Conservation (phyloP, 768 basidiomycete genomes). For the Lactifluus echinatus region DNA sequence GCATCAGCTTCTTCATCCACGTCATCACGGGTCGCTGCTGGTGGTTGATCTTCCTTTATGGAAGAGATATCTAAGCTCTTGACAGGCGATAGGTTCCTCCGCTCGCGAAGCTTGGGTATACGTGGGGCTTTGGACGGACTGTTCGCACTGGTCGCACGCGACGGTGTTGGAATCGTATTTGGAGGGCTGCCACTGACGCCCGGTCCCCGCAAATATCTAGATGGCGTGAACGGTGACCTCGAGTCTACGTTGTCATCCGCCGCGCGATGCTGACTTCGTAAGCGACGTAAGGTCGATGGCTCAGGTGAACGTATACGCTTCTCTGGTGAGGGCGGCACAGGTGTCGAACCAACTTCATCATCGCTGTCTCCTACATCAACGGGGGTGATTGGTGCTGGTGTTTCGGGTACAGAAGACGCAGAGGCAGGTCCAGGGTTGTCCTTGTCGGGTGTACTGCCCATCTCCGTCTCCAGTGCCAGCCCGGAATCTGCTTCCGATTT, state of each 20-base stretch:
- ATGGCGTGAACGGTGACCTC: constrained; percentile 7
- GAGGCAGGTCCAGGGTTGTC: constrained; percentile 10
- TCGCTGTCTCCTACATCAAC: constrained; percentile 7
- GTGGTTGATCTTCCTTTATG: constrained; percentile 18
- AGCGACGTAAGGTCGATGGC: constrained; percentile 6
- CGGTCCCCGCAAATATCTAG: constrained; percentile 15
- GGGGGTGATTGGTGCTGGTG: constrained; percentile 15
- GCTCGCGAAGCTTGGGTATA: constrained; percentile 1
- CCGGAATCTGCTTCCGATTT: constrained; percentile 22
- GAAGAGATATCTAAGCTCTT: constrained; percentile 12
- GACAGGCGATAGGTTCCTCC: not conserved
- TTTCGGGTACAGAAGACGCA: constrained; percentile 16
- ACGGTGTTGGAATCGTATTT: constrained; percentile 6
- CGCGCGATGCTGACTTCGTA: constrained; percentile 15
- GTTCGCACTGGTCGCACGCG: constrained; percentile 4
- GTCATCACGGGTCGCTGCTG: constrained; percentile 9
- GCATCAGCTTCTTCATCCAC: constrained; percentile 22
- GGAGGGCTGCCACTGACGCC: constrained; percentile 16
- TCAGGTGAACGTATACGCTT: constrained; percentile 15
- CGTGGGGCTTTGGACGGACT: constrained; percentile 5
- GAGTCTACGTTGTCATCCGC: not conserved
- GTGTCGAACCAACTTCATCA: constrained; percentile 5
- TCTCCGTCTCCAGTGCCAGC: constrained; percentile 8
- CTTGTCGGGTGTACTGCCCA: constrained; percentile 10
- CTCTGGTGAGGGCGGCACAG: constrained; percentile 9